Base-by-base conservation (phyloP, 805 yeast species). In the Kluyveromyces aestuarii region DNA sequence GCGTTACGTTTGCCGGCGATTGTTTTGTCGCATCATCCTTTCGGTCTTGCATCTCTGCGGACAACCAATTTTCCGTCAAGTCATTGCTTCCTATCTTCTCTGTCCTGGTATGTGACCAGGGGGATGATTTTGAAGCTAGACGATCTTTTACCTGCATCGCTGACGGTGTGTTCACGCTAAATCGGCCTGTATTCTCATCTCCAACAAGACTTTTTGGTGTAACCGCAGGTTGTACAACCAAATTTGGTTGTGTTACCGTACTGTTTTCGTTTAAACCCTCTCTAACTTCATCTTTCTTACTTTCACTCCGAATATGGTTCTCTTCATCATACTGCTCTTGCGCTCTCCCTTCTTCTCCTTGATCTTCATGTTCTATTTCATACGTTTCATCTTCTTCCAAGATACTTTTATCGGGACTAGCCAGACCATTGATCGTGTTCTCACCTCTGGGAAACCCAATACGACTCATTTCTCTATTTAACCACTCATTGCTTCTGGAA, bases 401-500 rank as follows among this genome's bases (percentile, higher is more conserved):
- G 2, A 35, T 8, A 30, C 44, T 39, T 18, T 40, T 45, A 10
- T 40, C 44, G 16, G 48, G 48, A 17, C 44, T 36, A 14, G 25
- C 43, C 13, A 27, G 48, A 37, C 37, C 25, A 25, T 40, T 40
- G 14, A 37, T n/a, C 9, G 10, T 8, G 14, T 13, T 45, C n/a
- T 47, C 50, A 13, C 21, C 40, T 3, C 27, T n/a, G 17, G n/a
- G 33, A 16, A 37, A 36, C 18, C 41, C 41, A 13, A 50, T 16
- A 16, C 43, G 45, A 14, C 33, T 41, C 45, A 50, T 41, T 16
- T 55, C 55, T 4, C 48, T 39, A 27, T 45, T 55, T n/a, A 62
- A 46, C 67, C 66, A 63, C 7, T 49, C 44, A 17, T 49, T 47
- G 14, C 59, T 52, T n/a, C 52, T 53, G 9, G 47, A 45, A 8